Conservation (phyloP, 495 filamentous ascomycete species). For the Cercophora samala region DNA sequence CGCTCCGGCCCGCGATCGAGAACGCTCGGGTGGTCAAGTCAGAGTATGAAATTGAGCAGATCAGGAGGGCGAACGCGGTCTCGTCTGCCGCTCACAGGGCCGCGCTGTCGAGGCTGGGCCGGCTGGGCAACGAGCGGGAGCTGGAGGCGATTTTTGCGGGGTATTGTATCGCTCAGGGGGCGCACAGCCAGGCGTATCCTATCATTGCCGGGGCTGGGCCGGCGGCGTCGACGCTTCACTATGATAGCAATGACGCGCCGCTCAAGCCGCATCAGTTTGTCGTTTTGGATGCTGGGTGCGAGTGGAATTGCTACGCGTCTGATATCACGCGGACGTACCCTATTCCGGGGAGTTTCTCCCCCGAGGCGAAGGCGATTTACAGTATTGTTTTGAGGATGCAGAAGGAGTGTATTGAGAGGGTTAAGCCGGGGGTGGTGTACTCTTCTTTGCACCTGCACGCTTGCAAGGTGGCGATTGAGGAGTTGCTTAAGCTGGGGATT, state of each 20-base stretch:
- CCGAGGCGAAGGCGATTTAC: conserved; percentile 68
- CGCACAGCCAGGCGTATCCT: conserved; percentile 78
- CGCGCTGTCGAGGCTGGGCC: conserved; percentile 58
- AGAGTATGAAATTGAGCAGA: conserved; percentile 72
- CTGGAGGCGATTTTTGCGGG: conserved; percentile 72
- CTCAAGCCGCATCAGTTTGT: conserved; percentile 66
- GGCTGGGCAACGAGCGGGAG: conserved; percentile 72
- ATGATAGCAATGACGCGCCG: conserved; percentile 69
- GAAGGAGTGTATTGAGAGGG: conserved; percentile 63
- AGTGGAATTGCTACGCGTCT: conserved; percentile 83
- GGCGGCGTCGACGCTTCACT: conserved; percentile 84
- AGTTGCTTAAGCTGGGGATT: conserved; percentile 68
- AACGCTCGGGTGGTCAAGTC: conserved; percentile 72
- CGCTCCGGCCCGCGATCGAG: conserved; percentile 65
- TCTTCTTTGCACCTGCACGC: conserved; percentile 67
- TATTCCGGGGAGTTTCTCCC: conserved; percentile 59
- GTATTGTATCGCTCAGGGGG: conserved; percentile 65
- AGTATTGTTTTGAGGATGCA: conserved; percentile 79
- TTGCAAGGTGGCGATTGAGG: conserved; percentile 65
- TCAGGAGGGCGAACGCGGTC: conserved; percentile 73
- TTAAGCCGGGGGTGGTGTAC: conserved; percentile 65
- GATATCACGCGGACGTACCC: conserved; percentile 90
- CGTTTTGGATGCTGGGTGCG: conserved; percentile 80
- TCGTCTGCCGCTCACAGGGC: conserved; percentile 66
- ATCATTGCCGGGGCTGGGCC: conserved; percentile 76